Conservation (phyloP, 306 rosid species). For the Leucaena leucocephala region DNA sequence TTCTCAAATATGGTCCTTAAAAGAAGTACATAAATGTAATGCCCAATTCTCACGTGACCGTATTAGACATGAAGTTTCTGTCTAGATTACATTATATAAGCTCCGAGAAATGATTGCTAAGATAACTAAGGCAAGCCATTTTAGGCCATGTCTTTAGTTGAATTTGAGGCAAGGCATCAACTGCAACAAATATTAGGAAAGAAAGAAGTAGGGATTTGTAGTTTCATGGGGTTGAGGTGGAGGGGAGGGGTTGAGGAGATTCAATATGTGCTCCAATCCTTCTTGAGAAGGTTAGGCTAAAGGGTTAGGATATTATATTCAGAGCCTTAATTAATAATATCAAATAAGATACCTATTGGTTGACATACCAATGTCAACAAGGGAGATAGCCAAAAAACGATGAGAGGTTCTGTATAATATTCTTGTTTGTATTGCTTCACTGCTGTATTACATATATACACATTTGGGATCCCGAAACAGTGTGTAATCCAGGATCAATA, state of each 20-base stretch:
- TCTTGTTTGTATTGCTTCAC: too few relatives aligned
- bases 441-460: too few relatives aligned
- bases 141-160: neutral
- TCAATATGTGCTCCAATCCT: neutral
- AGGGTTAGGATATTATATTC: neutral
- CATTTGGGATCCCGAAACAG: too few relatives aligned
- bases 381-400: too few relatives aligned
- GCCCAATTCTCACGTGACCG: neutral
- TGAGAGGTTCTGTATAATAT: too few relatives aligned
- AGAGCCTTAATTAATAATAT: neutral
- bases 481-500: too few relatives aligned
- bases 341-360: neutral
- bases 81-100: neutral
- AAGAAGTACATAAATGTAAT: conserved; percentile 13
- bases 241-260: neutral
- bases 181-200: too few relatives aligned
- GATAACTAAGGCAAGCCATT: neutral
- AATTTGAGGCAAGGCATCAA: too few relatives aligned
- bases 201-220: neutral
- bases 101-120: neutral
- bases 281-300: neutral
- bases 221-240: neutral
- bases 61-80: neutral
- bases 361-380: too few relatives aligned
- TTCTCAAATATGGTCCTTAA: neutral